These are phyloP conservation scores for Deuterostichococcus epilithicus DNA, from an alignment of 139 green algal genomes.

Conservation along the genomic window DNA sequence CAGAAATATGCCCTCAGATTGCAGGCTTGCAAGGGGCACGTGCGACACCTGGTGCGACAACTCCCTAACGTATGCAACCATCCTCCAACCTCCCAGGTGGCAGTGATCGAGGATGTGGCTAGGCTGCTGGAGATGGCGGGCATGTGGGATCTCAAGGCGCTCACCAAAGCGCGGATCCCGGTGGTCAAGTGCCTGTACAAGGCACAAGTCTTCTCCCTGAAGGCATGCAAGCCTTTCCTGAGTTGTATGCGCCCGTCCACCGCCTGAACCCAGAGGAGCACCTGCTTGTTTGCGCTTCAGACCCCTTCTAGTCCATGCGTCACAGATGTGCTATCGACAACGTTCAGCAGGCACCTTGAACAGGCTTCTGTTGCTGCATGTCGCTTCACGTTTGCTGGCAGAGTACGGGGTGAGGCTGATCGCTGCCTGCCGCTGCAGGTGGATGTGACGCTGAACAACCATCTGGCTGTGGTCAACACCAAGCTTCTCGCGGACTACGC, in stretches of 20 bases:
- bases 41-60: no score
- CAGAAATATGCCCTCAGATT: neutral
- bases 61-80: neutral
- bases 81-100: constrained; percentile 36
- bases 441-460: constrained; percentile 85
- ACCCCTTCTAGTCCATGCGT: neutral
- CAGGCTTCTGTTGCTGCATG: neutral
- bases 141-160: constrained; percentile 55
- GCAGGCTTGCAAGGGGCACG: neutral
- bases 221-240: neutral
- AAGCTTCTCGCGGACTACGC: constrained; percentile 78
- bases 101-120: constrained; percentile 53
- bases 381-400: neutral
- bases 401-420: neutral
- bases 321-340: neutral
- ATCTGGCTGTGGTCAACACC: constrained; percentile 82
- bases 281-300: neutral
- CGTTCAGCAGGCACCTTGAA: neutral
- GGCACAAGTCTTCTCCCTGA: constrained; percentile 36
- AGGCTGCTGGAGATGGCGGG: constrained; percentile 45
- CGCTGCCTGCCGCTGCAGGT: constrained; percentile 38
- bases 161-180: constrained; percentile 76
- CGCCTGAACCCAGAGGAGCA: neutral
- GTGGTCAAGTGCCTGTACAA: constrained; percentile 78
- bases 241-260: neutral